Base-by-base conservation (phyloP, 2,329 filamentous ascomycete species). In the Hymenoscyphus infarciens region DNA sequence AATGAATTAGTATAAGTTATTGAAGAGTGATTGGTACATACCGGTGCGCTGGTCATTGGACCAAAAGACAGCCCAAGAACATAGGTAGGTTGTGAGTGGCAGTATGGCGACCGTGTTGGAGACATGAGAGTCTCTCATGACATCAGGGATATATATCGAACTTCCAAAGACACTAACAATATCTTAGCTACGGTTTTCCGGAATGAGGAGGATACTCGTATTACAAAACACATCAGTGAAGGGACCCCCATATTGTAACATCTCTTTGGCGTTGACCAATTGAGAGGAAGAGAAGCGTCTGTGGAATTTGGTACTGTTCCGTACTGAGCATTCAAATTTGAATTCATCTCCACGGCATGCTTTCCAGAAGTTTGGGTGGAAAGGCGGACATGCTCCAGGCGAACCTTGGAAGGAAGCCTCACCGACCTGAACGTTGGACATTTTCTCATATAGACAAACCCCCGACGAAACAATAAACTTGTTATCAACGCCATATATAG, bases 61-160 rank as follows among this genome's bases (percentile, higher is more conserved):
- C 85, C 86, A 25, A 87, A 78, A 3, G 77, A 84, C 0, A 89
- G 76, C 0, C 84, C 85, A 13, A 87, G 74, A 6, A 85, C 80
- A 71, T 85, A 89, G 3, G 85, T 85, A 89, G 3, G 85, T 72
- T 0, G 85, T 81, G 0, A 89, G 73, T 0, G 83, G 82, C 0
- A 88, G 72, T 16, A 88, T 76, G 0, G 86, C 82, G 5, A 79
- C 78, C 0, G 83, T 87, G 49, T 78, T 78, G 15, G 79, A 80
- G 22, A 87, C 77, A 53, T 76, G 64, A 71, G 89, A 89, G 6
- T 83, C 77, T 0, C 69, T 45, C 73, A 80, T 80, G 3, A 88
- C 70, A 3, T 81, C 74, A 1, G 66, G 56, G 25, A 77, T 70
- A 70, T 84, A 80, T 64, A 85, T 79, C 11, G 84, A 85, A 0